These are phyloP conservation scores for Tuber indicum DNA, from an alignment of 495 filamentous ascomycete species.

Conservation along the genomic window DNA sequence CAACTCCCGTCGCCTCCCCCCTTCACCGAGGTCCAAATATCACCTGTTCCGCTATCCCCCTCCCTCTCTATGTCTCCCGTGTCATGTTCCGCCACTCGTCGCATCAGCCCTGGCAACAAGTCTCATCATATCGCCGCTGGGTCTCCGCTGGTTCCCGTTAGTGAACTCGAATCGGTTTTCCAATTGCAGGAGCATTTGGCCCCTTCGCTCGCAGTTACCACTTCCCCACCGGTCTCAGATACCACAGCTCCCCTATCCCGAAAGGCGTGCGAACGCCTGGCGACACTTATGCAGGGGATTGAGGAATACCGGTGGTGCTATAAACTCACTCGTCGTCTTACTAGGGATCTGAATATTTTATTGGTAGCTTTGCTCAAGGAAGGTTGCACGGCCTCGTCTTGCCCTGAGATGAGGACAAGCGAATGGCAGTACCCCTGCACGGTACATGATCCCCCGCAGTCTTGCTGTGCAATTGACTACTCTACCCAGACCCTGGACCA, in stretches of 20 bases:
- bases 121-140: conserved; percentile 84
- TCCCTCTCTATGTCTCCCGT: conserved; percentile 60
- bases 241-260: conserved; percentile 61
- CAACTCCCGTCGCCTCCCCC: conserved; percentile 42
- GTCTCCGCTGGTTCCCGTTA: conserved; percentile 75
- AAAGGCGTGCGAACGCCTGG: conserved; percentile 63
- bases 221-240: conserved; percentile 47
- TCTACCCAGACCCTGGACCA: conserved; percentile 97
- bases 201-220: conserved; percentile 76
- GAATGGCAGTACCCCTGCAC: conserved; percentile 99
- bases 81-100: conserved; percentile 50
- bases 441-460: conserved; percentile 89
- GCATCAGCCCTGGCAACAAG: conserved; percentile 88
- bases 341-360: conserved; percentile 82
- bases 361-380: conserved; percentile 90
- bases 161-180: conserved; percentile 91
- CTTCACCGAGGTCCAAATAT: conserved; percentile 40
- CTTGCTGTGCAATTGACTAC: conserved; percentile 96
- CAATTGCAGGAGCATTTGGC: conserved; percentile 98
- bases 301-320: conserved; percentile 91
- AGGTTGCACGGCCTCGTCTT: conserved; percentile 73
- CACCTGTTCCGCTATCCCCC: conserved; percentile 49
- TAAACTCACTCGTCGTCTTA: conserved; percentile 91
- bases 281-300: conserved; percentile 69
- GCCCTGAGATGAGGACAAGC: conserved; percentile 94